Percentiles rank a stretch among this genome's conserved stretches.
Conservation (phyloP, 1,139 yeast species). For the Scheffersomyces titani region DNA sequence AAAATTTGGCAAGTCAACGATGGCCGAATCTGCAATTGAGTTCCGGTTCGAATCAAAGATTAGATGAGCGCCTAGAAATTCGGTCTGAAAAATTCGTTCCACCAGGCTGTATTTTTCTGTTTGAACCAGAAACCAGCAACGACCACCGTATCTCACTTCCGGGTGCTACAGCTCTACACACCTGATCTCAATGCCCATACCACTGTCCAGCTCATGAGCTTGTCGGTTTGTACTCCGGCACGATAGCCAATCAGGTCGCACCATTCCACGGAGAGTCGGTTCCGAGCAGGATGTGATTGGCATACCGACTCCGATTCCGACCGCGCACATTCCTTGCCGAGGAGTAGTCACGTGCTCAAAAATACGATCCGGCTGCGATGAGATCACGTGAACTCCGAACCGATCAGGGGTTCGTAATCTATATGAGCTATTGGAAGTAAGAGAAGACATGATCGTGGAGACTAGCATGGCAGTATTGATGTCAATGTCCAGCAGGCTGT, state of each 20-base stretch:
- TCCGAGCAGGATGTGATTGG: conserved; percentile 1
- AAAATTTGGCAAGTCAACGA: background rate
- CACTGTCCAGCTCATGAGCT: background rate
- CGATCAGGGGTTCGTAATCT: background rate
- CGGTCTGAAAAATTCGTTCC: background rate
- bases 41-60: background rate
- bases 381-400: background rate
- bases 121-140: background rate
- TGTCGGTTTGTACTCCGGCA: background rate
- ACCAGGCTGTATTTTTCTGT: background rate
- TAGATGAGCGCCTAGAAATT: background rate
- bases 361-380: background rate
- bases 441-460: background rate
- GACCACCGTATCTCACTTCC: background rate
- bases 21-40: background rate
- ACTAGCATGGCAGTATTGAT: background rate
- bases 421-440: background rate
- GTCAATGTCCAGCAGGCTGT: background rate
- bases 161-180: background rate
- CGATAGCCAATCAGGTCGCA: conserved; percentile 4
- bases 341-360: background rate
- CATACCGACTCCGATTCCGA: background rate
- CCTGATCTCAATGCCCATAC: background rate
- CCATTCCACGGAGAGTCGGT: conserved; percentile 3
- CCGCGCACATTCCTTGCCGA: background rate